These are phyloP conservation scores for Geosmithia morbida DNA, from an alignment of 2,329 filamentous ascomycete species.

Conservation along the genomic window DNA sequence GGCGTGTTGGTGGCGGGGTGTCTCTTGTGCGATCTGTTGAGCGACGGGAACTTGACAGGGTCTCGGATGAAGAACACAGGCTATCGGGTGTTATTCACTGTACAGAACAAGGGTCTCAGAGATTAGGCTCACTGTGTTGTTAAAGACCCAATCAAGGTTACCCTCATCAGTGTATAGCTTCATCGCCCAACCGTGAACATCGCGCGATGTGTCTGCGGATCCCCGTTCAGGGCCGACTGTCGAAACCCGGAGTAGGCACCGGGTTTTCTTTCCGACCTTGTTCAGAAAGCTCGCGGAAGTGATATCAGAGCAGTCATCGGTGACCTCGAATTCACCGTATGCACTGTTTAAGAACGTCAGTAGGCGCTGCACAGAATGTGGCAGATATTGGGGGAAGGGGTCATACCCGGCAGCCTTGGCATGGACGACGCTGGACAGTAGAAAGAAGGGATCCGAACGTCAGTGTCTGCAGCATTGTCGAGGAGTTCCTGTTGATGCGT, in stretches of 20 bases:
- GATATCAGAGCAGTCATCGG: constrained; percentile 38
- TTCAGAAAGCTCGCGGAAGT: constrained; percentile 39
- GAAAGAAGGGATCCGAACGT: background rate
- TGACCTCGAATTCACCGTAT: constrained; percentile 46
- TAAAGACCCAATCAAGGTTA: constrained; percentile 48
- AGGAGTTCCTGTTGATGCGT: background rate
- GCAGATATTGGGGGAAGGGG: too few relatives aligned
- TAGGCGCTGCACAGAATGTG: background rate
- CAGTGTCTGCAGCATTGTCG: background rate
- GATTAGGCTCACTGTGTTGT: constrained; percentile 38
- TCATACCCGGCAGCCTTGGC: constrained; percentile 16
- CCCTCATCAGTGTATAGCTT: constrained; percentile 52
- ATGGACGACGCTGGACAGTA: constrained; percentile 11
- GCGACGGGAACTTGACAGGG: constrained; percentile 58
- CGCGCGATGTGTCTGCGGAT: constrained; percentile 51
- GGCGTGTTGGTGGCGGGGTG: constrained; percentile 58
- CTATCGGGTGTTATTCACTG: constrained; percentile 40
- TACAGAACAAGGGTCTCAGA: constrained; percentile 42
- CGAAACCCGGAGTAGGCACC: constrained; percentile 52
- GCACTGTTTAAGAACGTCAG: constrained; percentile 11
- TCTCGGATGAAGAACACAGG: constrained; percentile 51
- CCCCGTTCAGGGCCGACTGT: constrained; percentile 57
- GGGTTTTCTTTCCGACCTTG: constrained; percentile 34
- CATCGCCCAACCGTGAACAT: constrained; percentile 53
- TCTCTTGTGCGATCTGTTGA: constrained; percentile 68